phyloP scores from a whole-genome alignment of 2,329 filamentous ascomycete species.

The Leptographium galeiforme region DNA sequence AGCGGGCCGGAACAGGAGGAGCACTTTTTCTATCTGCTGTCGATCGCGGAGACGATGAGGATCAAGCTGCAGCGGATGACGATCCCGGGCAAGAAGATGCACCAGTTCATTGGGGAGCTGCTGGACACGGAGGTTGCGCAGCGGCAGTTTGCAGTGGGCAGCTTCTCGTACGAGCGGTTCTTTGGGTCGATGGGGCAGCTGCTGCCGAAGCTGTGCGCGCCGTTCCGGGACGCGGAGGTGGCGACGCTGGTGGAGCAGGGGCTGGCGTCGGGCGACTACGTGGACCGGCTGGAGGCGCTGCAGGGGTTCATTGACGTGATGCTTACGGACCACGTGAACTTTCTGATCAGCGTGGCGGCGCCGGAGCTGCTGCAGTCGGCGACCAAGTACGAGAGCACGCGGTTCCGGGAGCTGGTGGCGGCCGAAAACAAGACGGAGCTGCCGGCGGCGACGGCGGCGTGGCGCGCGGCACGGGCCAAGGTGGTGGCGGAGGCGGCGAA shows the following conservation, averaged over 20 bases:
- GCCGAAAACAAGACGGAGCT: slow-evolving; percentile 28
- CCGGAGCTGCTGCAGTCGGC: slow-evolving; percentile 60
- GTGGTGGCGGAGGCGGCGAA: slow-evolving; percentile 52
- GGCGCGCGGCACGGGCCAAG: slow-evolving; percentile 50
- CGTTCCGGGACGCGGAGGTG: slow-evolving; percentile 65
- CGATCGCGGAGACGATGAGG: slow-evolving; percentile 57
- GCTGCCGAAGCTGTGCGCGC: slow-evolving; percentile 67
- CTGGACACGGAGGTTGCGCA: slow-evolving; percentile 60
- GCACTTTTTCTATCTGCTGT: slow-evolving; percentile 53
- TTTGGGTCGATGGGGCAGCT: slow-evolving; percentile 64
- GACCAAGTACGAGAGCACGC: slow-evolving; percentile 58
- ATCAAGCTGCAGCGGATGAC: slow-evolving; percentile 61
- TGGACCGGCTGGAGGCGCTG: slow-evolving; percentile 63
- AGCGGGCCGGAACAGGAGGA: slow-evolving; percentile 49
- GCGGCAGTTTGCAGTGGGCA: slow-evolving; percentile 54
- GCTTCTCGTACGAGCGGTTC: slow-evolving; percentile 71
- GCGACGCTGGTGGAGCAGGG: slow-evolving; percentile 53
- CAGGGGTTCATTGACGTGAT: slow-evolving; percentile 65
- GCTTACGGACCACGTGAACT: slow-evolving; percentile 72
- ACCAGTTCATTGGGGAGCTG: slow-evolving; percentile 61
- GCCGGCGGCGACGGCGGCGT: slow-evolving; percentile 48
- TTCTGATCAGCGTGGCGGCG: slow-evolving; percentile 58
- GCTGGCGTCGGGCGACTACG: slow-evolving; percentile 47
- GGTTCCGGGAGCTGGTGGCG: slow-evolving; percentile 50
- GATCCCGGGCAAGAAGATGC: slow-evolving; percentile 57